Evolutionary conservation across 805 yeast species (phyloP).

Genomic region (Wickerhamomyces tratensis): DNA sequence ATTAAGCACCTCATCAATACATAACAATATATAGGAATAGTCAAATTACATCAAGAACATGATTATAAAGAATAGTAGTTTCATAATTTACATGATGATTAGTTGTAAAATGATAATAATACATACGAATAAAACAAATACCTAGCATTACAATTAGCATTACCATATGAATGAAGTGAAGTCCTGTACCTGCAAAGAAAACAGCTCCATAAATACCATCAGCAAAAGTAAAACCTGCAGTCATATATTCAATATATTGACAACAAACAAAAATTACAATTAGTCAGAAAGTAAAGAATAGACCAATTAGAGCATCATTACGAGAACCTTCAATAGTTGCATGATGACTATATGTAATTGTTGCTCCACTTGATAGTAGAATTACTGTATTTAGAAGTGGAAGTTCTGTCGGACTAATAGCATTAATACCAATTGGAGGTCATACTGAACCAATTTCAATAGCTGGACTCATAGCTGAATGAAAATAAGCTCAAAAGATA

Average conservation of each 20-base stretch:
- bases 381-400: constrained; percentile 20
- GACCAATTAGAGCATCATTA: constrained; percentile 9
- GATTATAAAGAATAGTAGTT: constrained; percentile 16
- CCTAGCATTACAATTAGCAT: constrained; percentile 11
- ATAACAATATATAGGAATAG: constrained; percentile 16
- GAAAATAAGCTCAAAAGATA: constrained; percentile 17
- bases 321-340: constrained; percentile 11
- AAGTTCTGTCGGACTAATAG: constrained; percentile 16
- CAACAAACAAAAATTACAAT: constrained; percentile 16
- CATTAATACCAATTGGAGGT: constrained; percentile 16
- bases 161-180: constrained; percentile 17
- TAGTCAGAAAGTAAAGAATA: constrained; percentile 14
- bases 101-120: constrained; percentile 13
- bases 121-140: constrained; percentile 12
- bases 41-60: constrained; percentile 20
- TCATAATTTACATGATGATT: constrained; percentile 17
- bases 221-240: constrained; percentile 15
- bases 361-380: constrained; percentile 19
- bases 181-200: constrained; percentile 17
- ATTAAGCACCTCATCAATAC: constrained; percentile 20
- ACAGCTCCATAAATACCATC: constrained; percentile 19
- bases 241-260: constrained; percentile 17
- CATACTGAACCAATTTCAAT: constrained; percentile 16
- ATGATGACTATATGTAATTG: constrained; percentile 18
- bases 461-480: constrained; percentile 17